Base-by-base conservation (phyloP, 345 rosid genomes). In the Eucalyptus sp. region DNA sequence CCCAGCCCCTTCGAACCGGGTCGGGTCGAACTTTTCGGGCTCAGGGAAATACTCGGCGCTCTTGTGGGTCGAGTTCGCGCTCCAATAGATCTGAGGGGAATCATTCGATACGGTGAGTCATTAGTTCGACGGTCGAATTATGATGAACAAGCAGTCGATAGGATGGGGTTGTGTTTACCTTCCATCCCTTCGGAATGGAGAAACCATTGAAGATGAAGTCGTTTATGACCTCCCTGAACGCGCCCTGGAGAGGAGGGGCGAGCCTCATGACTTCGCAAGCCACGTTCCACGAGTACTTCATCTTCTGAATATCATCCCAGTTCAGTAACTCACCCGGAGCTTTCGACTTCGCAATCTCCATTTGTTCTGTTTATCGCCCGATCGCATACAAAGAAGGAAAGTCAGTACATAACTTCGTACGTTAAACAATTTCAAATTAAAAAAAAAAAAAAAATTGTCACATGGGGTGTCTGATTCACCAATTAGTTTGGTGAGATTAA, bases 201-300 rank as follows among this genome's bases (percentile, higher is more conserved):
- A 90, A 92, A 29, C 92, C 95, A 7, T 92, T 80, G 50, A 91
- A 91, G 33, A 90, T 86, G 90, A 93, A 91, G 71, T 90, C 92
- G 49, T 66, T 44, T 20, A 93, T 90, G 86, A 90, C 95, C 48
- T 93, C 92, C 87, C 94, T 91, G 50, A 92, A 93, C 43, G 90
- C 90, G 46, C 95, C 95, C 25, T 90, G 87, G 50, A 92, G 86
- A 44, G 95, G 95, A 56, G 94, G 95, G 10, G 93, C 94, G 6
- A 92, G 33, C 88, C 95, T 92, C 95, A 93, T 90, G 33, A 92
- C 95, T 88, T 93, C 95, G 52, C 95, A 90, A 50, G 94, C 95
- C 12, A 93, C 95, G 85, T 93, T 92, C 95, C 95, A 93, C 33
- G 95, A 93, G 90, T 92, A 92, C 66, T 31, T 91, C 95, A 93